Percentiles rank a stretch among this genome's conserved stretches.
Evolutionary conservation across 2,329 filamentous ascomycete genomes (phyloP).

Genomic region (Arthrinium puccinioides): DNA sequence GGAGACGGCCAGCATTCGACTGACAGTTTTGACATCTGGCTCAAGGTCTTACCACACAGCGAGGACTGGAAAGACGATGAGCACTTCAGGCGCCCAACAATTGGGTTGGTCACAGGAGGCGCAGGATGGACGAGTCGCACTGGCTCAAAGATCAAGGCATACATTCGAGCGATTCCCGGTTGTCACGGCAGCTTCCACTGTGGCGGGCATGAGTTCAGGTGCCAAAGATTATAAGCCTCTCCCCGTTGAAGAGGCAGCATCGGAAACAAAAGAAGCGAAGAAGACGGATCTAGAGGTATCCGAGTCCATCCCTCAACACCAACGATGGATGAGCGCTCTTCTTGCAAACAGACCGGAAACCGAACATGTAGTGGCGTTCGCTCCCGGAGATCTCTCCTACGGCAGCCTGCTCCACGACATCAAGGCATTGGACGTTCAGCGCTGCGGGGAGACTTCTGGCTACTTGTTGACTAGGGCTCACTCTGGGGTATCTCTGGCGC

Average conservation of each 20-base stretch:
- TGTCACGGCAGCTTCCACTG: too few species aligned
- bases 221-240: too few species aligned
- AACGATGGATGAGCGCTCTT: not conserved
- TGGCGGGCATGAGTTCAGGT: too few species aligned
- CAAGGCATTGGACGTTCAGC: not conserved
- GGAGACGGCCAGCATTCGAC: not conserved
- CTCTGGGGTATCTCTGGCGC: not conserved
- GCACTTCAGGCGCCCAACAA: too few species aligned
- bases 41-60: not conserved
- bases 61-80: not conserved
- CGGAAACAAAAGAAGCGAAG: too few species aligned
- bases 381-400: not conserved
- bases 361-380: not conserved
- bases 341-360: not conserved
- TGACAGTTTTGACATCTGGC: not conserved
- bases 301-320: not conserved
- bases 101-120: too few species aligned
- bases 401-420: not conserved
- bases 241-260: too few species aligned
- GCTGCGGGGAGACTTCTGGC: not conserved
- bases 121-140: too few species aligned
- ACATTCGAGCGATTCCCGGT: too few species aligned
- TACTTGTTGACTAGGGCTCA: not conserved
- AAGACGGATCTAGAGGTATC: too few species aligned
- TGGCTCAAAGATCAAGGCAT: too few species aligned